phyloP scores from a whole-genome alignment of 2,329 filamentous ascomycete species.

The Stachybotrys chlorohalonatus region DNA sequence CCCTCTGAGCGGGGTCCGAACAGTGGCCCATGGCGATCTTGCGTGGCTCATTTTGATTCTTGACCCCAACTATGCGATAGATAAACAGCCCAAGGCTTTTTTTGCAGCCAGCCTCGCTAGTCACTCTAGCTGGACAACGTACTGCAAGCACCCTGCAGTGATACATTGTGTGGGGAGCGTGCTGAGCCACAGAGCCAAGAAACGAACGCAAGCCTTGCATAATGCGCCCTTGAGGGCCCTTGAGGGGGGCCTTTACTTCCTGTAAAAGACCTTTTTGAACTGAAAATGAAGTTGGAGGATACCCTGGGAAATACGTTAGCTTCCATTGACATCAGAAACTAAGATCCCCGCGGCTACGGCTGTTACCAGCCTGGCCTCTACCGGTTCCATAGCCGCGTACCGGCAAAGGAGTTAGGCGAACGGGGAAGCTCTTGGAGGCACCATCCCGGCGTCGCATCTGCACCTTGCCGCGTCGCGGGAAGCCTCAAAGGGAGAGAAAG shows the following conservation, averaged over 20 bases:
- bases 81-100: neutral
- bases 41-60: neutral
- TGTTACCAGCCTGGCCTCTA: neutral
- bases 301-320: constrained; percentile 45
- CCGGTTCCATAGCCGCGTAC: neutral
- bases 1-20: neutral
- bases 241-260: constrained; percentile 28
- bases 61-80: neutral
- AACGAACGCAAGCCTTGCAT: neutral
- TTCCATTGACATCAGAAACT: constrained; percentile 4
- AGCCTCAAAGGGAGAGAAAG: constrained; percentile 5
- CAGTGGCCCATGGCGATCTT: too few species aligned
- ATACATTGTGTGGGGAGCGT: neutral
- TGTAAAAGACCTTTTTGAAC: constrained; percentile 78
- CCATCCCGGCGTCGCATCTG: neutral
- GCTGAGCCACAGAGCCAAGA: neutral
- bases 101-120: neutral
- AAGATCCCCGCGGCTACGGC: neutral
- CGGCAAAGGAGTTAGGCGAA: neutral
- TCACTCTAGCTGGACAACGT: neutral
- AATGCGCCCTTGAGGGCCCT: neutral
- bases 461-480: neutral
- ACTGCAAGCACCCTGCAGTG: neutral
- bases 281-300: constrained; percentile 96
- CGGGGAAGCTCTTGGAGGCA: neutral